phyloP scores from a whole-genome alignment of 495 filamentous ascomycete genomes.

The Penicillium roqueforti region DNA sequence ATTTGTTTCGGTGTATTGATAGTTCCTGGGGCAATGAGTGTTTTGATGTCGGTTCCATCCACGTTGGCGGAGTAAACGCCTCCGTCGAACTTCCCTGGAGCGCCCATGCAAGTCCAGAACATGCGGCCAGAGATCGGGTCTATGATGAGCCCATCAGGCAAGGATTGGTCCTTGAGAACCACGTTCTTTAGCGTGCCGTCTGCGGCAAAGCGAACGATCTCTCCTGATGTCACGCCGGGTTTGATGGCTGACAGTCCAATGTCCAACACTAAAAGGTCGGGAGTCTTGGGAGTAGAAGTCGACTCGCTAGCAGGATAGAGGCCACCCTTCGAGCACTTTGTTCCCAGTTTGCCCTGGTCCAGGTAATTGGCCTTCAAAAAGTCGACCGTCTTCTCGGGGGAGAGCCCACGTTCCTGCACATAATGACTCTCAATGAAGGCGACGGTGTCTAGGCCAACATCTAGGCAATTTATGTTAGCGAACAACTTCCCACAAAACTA shows the following conservation, averaged over 20 bases:
- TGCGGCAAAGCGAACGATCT: slow-evolving; percentile 20
- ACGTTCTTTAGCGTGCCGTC: slow-evolving; percentile 13
- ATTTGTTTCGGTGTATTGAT: slow-evolving; percentile 54
- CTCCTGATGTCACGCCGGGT: slow-evolving; percentile 15
- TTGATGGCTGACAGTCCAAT: slow-evolving; percentile 23
- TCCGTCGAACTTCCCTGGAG: slow-evolving; percentile 38
- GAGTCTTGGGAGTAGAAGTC: background rate
- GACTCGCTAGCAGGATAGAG: slow-evolving; percentile 19
- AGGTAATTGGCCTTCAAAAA: slow-evolving; percentile 42
- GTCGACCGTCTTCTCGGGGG: slow-evolving; percentile 30
- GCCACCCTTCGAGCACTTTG: slow-evolving; percentile 24
- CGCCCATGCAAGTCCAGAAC: slow-evolving; percentile 53
- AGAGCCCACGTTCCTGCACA: slow-evolving; percentile 42
- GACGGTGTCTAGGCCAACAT: slow-evolving; percentile 52
- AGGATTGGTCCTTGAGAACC: slow-evolving; percentile 25
- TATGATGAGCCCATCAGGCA: slow-evolving; percentile 48
- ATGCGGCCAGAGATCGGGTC: slow-evolving; percentile 29
- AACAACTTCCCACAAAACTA: background rate
- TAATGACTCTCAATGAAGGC: slow-evolving; percentile 41
- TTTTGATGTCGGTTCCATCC: slow-evolving; percentile 34
- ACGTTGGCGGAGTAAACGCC: slow-evolving; percentile 37
- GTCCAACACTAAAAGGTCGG: slow-evolving; percentile 24
- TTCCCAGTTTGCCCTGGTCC: slow-evolving; percentile 33
- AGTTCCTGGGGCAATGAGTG: slow-evolving; percentile 29
- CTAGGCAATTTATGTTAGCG: slow-evolving; percentile 12